Evolutionary conservation across 495 filamentous ascomycete species (phyloP).

Genomic region (Neurospora sp.): DNA sequence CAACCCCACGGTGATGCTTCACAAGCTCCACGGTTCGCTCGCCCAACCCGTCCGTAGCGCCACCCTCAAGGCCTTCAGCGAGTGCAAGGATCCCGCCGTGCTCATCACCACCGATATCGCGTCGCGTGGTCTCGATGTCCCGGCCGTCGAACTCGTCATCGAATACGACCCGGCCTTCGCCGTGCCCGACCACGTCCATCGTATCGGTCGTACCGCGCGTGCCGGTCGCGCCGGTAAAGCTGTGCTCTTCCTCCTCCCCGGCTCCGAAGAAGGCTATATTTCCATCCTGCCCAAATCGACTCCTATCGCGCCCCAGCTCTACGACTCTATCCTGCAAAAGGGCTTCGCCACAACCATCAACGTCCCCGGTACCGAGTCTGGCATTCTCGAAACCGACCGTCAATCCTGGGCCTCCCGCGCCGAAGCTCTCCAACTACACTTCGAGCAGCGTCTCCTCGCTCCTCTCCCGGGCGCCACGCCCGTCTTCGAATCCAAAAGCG

Average conservation of each 20-base stretch:
- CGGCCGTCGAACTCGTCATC: constrained; percentile 84
- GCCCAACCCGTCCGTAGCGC: constrained; percentile 75
- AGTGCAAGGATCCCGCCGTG: constrained; percentile 55
- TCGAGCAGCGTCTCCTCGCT: constrained; percentile 37
- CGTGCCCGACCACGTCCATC: constrained; percentile 82
- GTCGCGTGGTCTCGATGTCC: constrained; percentile 85
- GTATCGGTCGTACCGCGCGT: constrained; percentile 89
- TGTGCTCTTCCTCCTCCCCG: constrained; percentile 79
- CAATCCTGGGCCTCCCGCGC: constrained; percentile 35
- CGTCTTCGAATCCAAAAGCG: not conserved
- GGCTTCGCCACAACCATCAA: constrained; percentile 37
- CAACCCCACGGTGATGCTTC: constrained; percentile 51
- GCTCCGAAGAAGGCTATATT: constrained; percentile 82
- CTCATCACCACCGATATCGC: constrained; percentile 93
- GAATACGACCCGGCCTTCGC: constrained; percentile 94
- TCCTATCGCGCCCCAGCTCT: constrained; percentile 26
- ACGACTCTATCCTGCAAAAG: constrained; percentile 44
- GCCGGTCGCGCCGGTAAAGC: constrained; percentile 84
- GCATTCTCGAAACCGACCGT: constrained; percentile 12
- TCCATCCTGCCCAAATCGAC: constrained; percentile 48
- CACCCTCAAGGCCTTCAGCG: constrained; percentile 68
- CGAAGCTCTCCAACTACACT: constrained; percentile 38
- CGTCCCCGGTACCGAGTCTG: constrained; percentile 17
- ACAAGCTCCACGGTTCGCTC: constrained; percentile 89
- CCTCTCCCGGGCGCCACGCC: not conserved